Evolutionary conservation across 1,284 basidiomycete genomes (phyloP).

Genomic region (Flammula alnicola): DNA sequence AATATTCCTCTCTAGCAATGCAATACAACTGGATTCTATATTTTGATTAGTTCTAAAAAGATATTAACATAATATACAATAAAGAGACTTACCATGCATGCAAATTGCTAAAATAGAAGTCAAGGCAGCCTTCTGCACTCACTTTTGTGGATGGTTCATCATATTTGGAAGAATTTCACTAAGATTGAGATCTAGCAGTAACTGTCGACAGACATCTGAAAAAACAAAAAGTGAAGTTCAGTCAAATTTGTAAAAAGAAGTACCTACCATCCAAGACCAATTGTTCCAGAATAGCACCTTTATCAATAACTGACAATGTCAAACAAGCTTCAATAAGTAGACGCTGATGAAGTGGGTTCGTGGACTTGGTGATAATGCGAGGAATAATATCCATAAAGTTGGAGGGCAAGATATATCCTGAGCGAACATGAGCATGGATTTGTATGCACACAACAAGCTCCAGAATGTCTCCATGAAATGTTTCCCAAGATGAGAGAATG

Average conservation of each 20-base stretch:
- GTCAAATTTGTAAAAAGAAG: background rate
- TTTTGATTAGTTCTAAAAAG: background rate
- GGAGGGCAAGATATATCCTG: constrained; percentile 9
- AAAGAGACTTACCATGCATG: constrained; percentile 1
- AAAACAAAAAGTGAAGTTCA: background rate
- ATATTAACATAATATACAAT: background rate
- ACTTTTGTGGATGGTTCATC: constrained; percentile 14
- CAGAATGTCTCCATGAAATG: constrained; percentile 7
- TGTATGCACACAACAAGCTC: constrained; percentile 16
- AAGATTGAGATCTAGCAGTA: constrained; percentile 10
- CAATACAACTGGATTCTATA: constrained; percentile 7
- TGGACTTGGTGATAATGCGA: constrained; percentile 14
- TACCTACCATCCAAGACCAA: constrained; percentile 7
- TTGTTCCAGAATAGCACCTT: constrained; percentile 3
- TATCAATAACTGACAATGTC: constrained; percentile 14
- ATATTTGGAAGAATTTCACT: constrained; percentile 10
- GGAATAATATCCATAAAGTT: constrained; percentile 7
- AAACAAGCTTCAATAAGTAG: constrained; percentile 11
- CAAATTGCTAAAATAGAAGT: constrained; percentile 7
- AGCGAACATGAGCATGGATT: constrained; percentile 15
- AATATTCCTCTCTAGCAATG: constrained; percentile 13
- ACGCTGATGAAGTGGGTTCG: constrained; percentile 14
- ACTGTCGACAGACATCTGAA: constrained; percentile 8
- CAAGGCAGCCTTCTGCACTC: constrained; percentile 13
- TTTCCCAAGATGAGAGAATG: constrained; percentile 5